phyloP scores from a whole-genome alignment of 208 protist genomes.

The Trypanosoma avium region DNA sequence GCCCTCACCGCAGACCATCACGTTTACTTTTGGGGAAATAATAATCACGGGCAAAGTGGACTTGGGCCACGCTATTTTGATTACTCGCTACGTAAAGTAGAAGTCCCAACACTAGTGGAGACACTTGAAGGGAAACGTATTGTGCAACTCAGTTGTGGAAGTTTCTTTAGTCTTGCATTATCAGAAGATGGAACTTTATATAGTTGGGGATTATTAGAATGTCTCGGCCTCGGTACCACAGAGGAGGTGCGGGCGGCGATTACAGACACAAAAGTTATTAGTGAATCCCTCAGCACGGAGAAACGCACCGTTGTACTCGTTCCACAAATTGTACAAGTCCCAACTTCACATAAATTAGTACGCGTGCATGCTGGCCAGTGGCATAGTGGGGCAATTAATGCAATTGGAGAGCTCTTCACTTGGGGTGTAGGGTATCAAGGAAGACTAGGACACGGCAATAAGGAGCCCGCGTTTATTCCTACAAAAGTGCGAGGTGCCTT shows the following conservation, averaged over 20 bases:
- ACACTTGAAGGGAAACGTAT: constrained; percentile 68
- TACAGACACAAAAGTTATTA: constrained; percentile 32
- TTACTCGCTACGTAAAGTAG: constrained; percentile 58
- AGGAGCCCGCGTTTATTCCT: constrained; percentile 59
- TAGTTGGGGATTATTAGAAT: constrained; percentile 86
- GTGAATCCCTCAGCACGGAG: constrained; percentile 80
- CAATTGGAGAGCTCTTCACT: constrained; percentile 75
- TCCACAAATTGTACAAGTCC: constrained; percentile 65
- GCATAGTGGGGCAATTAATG: constrained; percentile 84
- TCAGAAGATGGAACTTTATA: constrained; percentile 67
- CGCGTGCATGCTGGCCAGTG: constrained; percentile 85
- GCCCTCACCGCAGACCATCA: constrained; percentile 65
- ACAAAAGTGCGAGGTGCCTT: constrained; percentile 67
- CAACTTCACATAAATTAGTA: constrained; percentile 39
- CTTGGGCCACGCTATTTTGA: constrained; percentile 65
- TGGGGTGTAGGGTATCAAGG: constrained; percentile 90
- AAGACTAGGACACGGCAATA: constrained; percentile 75
- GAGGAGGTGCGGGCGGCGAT: constrained; percentile 53
- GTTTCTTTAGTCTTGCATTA: constrained; percentile 82
- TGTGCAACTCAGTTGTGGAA: constrained; percentile 80
- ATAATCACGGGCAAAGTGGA: constrained; percentile 89
- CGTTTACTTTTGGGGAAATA: constrained; percentile 91
- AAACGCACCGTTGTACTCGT: constrained; percentile 70
- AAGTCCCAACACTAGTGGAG: constrained; percentile 61
- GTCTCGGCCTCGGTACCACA: constrained; percentile 62